Conservation (phyloP, 208 protist species). For the Acanthamoeba healyi region DNA sequence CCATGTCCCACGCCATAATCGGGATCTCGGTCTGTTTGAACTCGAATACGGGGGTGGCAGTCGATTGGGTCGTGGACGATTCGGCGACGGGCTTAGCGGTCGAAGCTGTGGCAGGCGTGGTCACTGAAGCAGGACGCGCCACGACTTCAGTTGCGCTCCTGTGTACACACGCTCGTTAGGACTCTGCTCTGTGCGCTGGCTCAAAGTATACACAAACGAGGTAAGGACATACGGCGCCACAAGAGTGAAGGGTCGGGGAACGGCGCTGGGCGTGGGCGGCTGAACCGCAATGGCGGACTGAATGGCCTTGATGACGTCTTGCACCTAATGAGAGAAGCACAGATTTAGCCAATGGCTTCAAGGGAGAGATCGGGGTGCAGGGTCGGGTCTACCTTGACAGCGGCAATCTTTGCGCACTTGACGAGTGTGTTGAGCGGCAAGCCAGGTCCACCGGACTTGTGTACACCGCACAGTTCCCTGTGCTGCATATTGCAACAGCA, state of each 20-base stretch:
- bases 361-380: neutral
- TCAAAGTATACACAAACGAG: too few relatives aligned
- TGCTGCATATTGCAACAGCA: constrained; percentile 64
- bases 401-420: constrained; percentile 84
- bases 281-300: neutral
- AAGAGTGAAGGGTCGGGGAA: neutral
- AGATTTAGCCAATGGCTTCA: constrained; percentile 46
- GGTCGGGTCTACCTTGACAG: constrained; percentile 82
- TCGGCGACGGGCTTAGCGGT: neutral
- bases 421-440: constrained; percentile 80
- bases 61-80: neutral
- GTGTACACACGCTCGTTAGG: too few relatives aligned
- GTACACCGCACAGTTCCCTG: constrained; percentile 86
- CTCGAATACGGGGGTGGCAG: neutral
- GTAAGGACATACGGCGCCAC: neutral
- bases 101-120: neutral
- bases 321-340: neutral
- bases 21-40: constrained; percentile 5
- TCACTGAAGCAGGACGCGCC: neutral
- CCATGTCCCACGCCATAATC: neutral
- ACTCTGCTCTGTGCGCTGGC: too few relatives aligned
- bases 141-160: neutral
- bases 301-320: neutral
- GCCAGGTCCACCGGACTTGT: constrained; percentile 85
- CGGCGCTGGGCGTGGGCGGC: neutral